phyloP scores from a whole-genome alignment of 1,284 basidiomycete species.

The Microbotryum lychnidis-dioicae region DNA sequence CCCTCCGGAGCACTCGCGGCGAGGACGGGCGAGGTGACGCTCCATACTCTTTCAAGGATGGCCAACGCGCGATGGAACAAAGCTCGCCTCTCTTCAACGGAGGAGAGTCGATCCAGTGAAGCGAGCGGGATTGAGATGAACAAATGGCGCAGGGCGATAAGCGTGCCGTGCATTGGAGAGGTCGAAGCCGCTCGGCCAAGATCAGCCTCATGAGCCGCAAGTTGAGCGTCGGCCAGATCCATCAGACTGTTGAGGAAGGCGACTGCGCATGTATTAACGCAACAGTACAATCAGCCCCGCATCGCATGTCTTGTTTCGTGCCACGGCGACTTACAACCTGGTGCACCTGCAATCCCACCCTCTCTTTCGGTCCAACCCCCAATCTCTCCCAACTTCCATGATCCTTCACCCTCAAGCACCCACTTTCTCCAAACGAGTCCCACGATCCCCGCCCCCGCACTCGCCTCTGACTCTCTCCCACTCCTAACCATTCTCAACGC shows the following conservation, averaged over 20 bases:
- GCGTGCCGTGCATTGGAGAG: conserved; percentile 38
- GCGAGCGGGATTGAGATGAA: conserved; percentile 26
- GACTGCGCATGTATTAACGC: neutral
- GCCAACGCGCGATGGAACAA: conserved; percentile 31
- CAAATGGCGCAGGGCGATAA: conserved; percentile 38
- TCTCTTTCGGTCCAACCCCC: conserved; percentile 17
- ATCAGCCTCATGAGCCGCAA: conserved; percentile 31
- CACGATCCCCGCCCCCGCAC: conserved; percentile 33
- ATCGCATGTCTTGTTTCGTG: neutral
- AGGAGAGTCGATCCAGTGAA: conserved; percentile 10
- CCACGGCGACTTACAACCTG: conserved; percentile 9
- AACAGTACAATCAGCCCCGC: neutral
- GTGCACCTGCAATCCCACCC: neutral
- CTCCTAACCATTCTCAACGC: conserved; percentile 30
- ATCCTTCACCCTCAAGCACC: conserved; percentile 29
- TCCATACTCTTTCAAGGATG: conserved; percentile 37
- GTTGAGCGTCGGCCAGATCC: conserved; percentile 23
- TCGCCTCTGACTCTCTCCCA: conserved; percentile 28
- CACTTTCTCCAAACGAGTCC: conserved; percentile 34
- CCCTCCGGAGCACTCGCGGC: conserved; percentile 38
- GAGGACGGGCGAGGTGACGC: conserved; percentile 36
- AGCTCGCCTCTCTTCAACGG: conserved; percentile 18
- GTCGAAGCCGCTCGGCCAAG: conserved; percentile 33
- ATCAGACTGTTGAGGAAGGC: conserved; percentile 23
- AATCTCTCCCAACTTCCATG: conserved; percentile 16